Base-by-base conservation (phyloP, 768 basidiomycete genomes). In the Agrocybe pediades region DNA sequence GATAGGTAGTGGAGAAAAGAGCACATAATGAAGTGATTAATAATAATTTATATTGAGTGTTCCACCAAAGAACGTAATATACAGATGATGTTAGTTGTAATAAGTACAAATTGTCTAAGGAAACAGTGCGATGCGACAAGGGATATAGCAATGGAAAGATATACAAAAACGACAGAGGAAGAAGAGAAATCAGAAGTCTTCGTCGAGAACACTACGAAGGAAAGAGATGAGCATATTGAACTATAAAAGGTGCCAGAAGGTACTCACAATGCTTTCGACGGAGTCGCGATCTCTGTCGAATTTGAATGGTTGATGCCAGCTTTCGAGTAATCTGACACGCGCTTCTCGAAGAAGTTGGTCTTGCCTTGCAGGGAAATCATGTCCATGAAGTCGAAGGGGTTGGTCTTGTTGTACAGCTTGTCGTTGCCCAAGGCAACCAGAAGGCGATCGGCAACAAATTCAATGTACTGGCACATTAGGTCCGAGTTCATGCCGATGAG, bases 341-440 rank as follows among this genome's bases (percentile, higher is more conserved):
- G 82, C 73, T 96, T 95, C 75, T 97, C 95, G 68, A 96, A 97
- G 73, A 97, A 98, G 76, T 97, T 95, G 36, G 95, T 94, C 79
- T 98, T 98, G 53, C 96, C 95, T 71, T 95, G 90, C 9, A 97
- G 75, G 5, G 94, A 96, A 41, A 95, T 96, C 83, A 95, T 86
- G 61, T 95, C 93, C 92, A 95, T 95, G 64, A 94, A 95, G 67
- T 95, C 90, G 68, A 91, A 90, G 6, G 95, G 95, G 66, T 97
- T 97, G n/a, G 84, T 73, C 5, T 78, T 74, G 59, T 86, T 80
- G 75, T 94, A 97, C 51, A 85, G 65, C 66, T 95, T 95, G 73
- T 97, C 80, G 62, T 91, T 93, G 30, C 94, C 95, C 17, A 98
- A 78, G 1, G 93, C 78, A 19, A 93, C 89, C 26, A 97, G 83